A percentile compares a stretch with the other conserved stretches of the same genome.
Conservation (phyloP, 768 basidiomycete species). For the Dentipellis fragilis region DNA sequence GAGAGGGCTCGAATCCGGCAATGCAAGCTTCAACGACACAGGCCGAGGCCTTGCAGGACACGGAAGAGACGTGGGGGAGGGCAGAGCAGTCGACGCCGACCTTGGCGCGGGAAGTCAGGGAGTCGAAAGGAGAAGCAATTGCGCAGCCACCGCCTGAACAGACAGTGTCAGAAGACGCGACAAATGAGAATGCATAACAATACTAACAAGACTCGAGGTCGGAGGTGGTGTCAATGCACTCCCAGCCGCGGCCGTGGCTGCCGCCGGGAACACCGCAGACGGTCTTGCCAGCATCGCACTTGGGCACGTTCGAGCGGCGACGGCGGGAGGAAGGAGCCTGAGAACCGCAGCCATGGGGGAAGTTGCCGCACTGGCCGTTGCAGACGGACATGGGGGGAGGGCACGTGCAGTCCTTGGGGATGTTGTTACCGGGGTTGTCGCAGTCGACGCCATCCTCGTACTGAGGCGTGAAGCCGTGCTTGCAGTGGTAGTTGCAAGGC, state of each 20-base stretch:
- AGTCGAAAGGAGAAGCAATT: background rate
- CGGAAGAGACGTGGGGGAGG: constrained; percentile 20
- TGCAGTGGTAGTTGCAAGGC: constrained; percentile 23
- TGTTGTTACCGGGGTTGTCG: background rate
- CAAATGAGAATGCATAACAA: background rate
- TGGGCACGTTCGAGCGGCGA: constrained; percentile 10
- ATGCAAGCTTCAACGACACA: constrained; percentile 17
- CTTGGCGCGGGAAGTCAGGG: background rate
- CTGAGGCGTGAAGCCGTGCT: constrained; percentile 17
- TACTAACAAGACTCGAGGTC: constrained; percentile 24
- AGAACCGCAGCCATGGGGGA: constrained; percentile 14
- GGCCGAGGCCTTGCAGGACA: constrained; percentile 17
- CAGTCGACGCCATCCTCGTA: constrained; percentile 7
- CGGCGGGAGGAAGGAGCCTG: constrained; percentile 11
- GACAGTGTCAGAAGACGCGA: background rate
- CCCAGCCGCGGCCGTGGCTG: constrained; percentile 16
- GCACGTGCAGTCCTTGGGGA: constrained; percentile 20
- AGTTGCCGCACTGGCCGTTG: constrained; percentile 22
- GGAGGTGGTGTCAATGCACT: constrained; percentile 21
- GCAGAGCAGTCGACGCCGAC: constrained; percentile 23
- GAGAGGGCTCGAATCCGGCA: background rate
- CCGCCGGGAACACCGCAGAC: constrained; percentile 19
- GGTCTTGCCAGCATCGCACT: constrained; percentile 16
- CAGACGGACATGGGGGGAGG: constrained; percentile 18
- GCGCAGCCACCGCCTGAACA: background rate